Conservation (phyloP, 306 rosid genomes). For the Trifolium pratense region DNA sequence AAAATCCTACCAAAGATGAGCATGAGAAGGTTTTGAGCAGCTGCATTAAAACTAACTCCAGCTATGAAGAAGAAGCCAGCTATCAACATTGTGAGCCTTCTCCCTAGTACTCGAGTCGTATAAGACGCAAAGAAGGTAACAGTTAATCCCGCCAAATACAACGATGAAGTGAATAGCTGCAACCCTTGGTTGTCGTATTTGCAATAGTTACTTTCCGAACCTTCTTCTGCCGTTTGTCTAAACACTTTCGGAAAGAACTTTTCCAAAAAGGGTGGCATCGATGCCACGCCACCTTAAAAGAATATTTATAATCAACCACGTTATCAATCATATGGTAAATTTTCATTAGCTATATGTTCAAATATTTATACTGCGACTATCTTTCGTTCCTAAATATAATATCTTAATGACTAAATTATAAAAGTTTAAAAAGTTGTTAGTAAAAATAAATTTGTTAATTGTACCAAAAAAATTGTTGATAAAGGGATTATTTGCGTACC, state of each 20-base stretch:
- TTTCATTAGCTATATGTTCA: neutral
- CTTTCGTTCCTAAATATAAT: too few relatives aligned
- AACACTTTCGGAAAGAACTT: constrained; percentile 65
- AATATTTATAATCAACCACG: neutral
- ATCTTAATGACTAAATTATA: too few relatives aligned
- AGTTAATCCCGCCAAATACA: constrained; percentile 63
- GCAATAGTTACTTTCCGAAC: constrained; percentile 59
- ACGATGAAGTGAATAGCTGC: constrained; percentile 70
- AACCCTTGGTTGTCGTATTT: constrained; percentile 60
- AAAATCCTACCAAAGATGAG: constrained; percentile 65
- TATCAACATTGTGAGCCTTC: constrained; percentile 70
- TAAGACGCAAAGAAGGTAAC: constrained; percentile 66
- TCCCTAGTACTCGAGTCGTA: constrained; percentile 57
- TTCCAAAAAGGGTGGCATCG: constrained; percentile 62
- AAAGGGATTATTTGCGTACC: neutral
- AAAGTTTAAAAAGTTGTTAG: too few relatives aligned
- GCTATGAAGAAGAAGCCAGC: constrained; percentile 67
- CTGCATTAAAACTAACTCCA: constrained; percentile 59
- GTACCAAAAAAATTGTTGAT: too few relatives aligned
- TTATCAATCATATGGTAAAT: too few relatives aligned
- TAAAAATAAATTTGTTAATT: too few relatives aligned
- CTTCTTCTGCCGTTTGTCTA: constrained; percentile 40
- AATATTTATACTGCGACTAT: too few relatives aligned
- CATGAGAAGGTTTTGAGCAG: constrained; percentile 56
- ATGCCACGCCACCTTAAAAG: constrained; percentile 62